Base-by-base conservation (phyloP, 2,329 filamentous ascomycete genomes). In the Pyricularia grisea region DNA sequence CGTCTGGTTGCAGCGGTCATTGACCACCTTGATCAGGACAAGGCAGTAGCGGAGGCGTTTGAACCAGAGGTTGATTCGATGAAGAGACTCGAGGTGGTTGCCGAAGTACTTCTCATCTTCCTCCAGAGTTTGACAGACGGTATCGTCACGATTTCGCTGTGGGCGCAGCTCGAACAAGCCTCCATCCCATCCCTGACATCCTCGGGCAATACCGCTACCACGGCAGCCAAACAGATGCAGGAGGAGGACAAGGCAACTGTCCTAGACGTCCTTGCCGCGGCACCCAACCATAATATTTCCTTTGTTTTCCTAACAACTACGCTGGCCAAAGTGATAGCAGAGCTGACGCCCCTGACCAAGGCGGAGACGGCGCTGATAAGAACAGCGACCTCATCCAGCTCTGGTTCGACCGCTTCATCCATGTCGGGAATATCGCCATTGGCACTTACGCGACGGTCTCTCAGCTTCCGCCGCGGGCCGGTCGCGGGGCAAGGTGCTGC, bases 281-380 rank as follows among this genome's bases (percentile, higher is more conserved):
- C 87, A 0, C 91, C 93, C 0, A 90, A 90, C 67, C 91, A 97
- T 79, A 95, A 93, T 75, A 94, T 97, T 69, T 91, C 91, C 0
- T 97, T 97, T 75, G 91, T 97, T 2, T 93, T 97, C 72, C 81
- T 97, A 20, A 92, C 90, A 0, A 89, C 92, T 10, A 94, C 93
- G 79, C 83, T 97, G 0, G 79, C 83, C 2, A 81, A 83, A 4
- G 79, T 87, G 1, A 80, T 83, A 1, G 76, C 79, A 0, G 86
- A 88, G 68, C 77, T 88, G 6, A 77, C 75, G 60, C 84, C 73
- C 28, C 72, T 83, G 1, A 78, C 73, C 14, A 78, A 78, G 23
- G 75, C 76, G 0, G 79, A 81, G 67, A 67, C 78, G 66, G 74
- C 82, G 70, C 70, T 75, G 58, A 66, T 83, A 71, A 71, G 72